Base-by-base conservation (phyloP, 179 eudicot species). In the Silene coronaria region DNA sequence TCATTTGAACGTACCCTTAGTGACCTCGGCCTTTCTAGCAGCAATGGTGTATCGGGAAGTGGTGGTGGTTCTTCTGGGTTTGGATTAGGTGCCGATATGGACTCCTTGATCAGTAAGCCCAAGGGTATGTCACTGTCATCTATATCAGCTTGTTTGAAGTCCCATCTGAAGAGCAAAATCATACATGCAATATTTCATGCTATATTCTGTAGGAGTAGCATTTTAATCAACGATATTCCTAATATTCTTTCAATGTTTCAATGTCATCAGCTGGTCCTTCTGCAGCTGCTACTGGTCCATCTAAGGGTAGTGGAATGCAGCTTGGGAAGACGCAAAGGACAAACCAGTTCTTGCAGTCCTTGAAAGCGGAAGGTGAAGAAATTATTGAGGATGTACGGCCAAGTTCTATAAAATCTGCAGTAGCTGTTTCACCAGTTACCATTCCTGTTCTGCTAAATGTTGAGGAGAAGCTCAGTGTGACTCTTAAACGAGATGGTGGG, bases 331-430 rank as follows among this genome's bases (percentile, higher is more conserved):
- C 84, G 28, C 90, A 89, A 75, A 90, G 48, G 87, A 82, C 92
- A 69, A 90, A 87, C 84, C 93, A 87, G 77, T 91, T 93, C 79
- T 79, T 93, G 92, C 89, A 89, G 80, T 91, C 94, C 60, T 87
- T 93, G 77, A 93, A 85, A 90, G 96, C 93, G 7, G 98, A 93
- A 86, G 98, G 98, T 76, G 98, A 93, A 87, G 87, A 80, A 13
- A 90, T 93, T 77, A 77, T 86, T 46, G 97, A 93, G 81, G 92
- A 93, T 73, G 89, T 90, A 53, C 91, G 83, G 1, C 94, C 98
- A 66, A 88, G 63, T 80, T 77, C 74, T 75, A 83, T 75, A 63
- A 83, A 82, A 70, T 76, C 96, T 57, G 86, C 77, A 60, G 42
- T 88, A 72, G 82, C 89, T 85, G 93, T 88, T 84, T 82, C 91